Evolutionary conservation across 768 basidiomycete genomes (phyloP).

Genomic region (Lactifluus subvellereus): DNA sequence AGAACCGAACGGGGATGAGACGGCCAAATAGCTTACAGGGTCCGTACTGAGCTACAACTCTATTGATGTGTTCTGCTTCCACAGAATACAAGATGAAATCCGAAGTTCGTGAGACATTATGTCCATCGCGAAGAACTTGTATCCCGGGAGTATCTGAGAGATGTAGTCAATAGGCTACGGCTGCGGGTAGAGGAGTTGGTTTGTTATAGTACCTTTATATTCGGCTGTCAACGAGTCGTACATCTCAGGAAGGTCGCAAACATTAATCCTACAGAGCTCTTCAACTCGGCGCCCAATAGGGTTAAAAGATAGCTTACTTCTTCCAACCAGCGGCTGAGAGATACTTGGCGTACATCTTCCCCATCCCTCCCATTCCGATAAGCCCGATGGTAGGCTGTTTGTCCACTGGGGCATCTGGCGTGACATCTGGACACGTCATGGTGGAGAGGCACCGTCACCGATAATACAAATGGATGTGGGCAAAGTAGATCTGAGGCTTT

Average conservation of each 20-base stretch:
- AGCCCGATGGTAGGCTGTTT: slow-evolving; percentile 78
- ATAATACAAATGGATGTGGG: neutral
- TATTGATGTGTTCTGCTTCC: slow-evolving; percentile 81
- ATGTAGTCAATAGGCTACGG: neutral
- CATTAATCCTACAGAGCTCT: slow-evolving; percentile 60
- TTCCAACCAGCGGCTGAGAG: slow-evolving; percentile 80
- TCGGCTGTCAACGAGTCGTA: slow-evolving; percentile 56
- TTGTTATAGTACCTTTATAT: slow-evolving; percentile 47
- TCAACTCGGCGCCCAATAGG: neutral
- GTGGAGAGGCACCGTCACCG: neutral
- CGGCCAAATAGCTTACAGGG: slow-evolving; percentile 58
- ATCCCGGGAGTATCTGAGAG: slow-evolving; percentile 52
- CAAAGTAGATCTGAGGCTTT: neutral
- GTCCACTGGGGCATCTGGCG: slow-evolving; percentile 34
- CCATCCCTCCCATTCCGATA: slow-evolving; percentile 99
- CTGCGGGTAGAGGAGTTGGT: neutral
- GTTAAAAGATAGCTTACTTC: slow-evolving; percentile 45
- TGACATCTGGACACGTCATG: slow-evolving; percentile 26
- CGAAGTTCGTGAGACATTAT: slow-evolving; percentile 79
- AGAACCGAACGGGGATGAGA: neutral
- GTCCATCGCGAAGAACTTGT: slow-evolving; percentile 69
- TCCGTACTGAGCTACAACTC: slow-evolving; percentile 83
- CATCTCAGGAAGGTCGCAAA: slow-evolving; percentile 78
- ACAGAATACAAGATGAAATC: slow-evolving; percentile 96
- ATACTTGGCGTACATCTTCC: slow-evolving; percentile 82